Base-by-base conservation (phyloP, 2,329 filamentous ascomycete species). In the Paracoccidioides lutzii region DNA sequence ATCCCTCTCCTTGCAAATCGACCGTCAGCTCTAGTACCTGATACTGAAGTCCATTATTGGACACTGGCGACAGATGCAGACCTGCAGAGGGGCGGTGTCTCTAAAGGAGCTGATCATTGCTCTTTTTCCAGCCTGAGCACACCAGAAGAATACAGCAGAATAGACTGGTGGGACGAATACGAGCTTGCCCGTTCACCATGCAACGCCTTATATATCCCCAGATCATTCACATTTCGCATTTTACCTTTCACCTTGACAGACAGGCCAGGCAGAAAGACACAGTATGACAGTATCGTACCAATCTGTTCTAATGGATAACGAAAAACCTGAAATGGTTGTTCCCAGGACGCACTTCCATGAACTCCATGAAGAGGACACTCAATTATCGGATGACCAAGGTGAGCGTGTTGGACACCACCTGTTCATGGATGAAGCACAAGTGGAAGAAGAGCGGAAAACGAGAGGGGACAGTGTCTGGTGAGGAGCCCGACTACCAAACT, bases 381-480 rank as follows among this genome's bases (percentile, higher is more conserved):
- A 52, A 30, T 35, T 60, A 6, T 46, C 54, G 2, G 53, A 56
- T 45, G 56, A 58, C 5, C n/a, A 38, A 12, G 49, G 55, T 22
- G 46, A 45, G 6, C 33, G 50, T 5, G 44, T 53, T 53, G 49
- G 55, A 15, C 37, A 54, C 38, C 52, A 59, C n/a, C 44, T 59
- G 12, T 54, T 56, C 37, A 52, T 60, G 33, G 59, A 61, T 46
- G 59, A 61, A 49, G 58, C 57, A 2, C 58, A 57, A 41, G 41
- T 46, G 40, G 55, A 59, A 32, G 59, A 58, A 42, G 46, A 50
- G 7, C 54, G 55, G 35, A 48, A 60, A 42, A 51, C 59, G 10
- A 52, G 57, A 5, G 57, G 60, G 22, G 57, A 59, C 28, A 60
- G 55, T 56, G 59, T 61, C 35, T 61, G 60, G 60, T 61, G 58